phyloP scores from a whole-genome alignment of 2,329 filamentous ascomycete genomes.

The Sclerotinia borealis region DNA sequence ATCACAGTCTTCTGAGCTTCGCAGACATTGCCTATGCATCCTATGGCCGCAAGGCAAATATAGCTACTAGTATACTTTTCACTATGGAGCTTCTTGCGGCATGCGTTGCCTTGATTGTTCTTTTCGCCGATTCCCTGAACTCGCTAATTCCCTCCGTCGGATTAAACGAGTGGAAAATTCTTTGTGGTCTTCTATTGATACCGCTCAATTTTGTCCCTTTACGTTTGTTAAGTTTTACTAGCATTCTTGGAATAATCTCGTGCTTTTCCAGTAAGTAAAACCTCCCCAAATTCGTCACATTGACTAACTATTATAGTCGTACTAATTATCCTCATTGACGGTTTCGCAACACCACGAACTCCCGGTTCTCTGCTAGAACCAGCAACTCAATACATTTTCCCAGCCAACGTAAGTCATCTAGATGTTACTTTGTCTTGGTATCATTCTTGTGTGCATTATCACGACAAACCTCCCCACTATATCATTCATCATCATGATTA shows the following conservation, averaged over 20 bases:
- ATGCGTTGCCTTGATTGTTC: conserved; percentile 80
- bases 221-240: conserved; percentile 79
- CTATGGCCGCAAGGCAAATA: conserved; percentile 74
- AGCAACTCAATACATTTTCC: conserved; percentile 73
- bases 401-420: conserved; percentile 47
- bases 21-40: conserved; percentile 89
- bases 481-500: background rate
- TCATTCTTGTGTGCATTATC: background rate
- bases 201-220: conserved; percentile 82
- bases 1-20: conserved; percentile 83
- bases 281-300: background rate
- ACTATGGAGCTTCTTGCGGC: conserved; percentile 80
- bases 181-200: conserved; percentile 72
- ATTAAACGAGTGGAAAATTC: conserved; percentile 72
- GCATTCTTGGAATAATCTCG: conserved; percentile 84
- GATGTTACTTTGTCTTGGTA: background rate
- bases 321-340: conserved; percentile 76
- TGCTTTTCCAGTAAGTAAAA: conserved; percentile 73
- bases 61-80: conserved; percentile 80
- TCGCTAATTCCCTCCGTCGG: conserved; percentile 67
- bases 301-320: conserved; percentile 53
- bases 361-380: conserved; percentile 83
- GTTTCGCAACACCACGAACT: conserved; percentile 69
- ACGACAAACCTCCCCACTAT: background rate
- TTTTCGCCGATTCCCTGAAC: conserved; percentile 88